These are phyloP conservation scores for Holtermannia corniformis DNA, from an alignment of 768 basidiomycete species.

Conservation along the genomic window DNA sequence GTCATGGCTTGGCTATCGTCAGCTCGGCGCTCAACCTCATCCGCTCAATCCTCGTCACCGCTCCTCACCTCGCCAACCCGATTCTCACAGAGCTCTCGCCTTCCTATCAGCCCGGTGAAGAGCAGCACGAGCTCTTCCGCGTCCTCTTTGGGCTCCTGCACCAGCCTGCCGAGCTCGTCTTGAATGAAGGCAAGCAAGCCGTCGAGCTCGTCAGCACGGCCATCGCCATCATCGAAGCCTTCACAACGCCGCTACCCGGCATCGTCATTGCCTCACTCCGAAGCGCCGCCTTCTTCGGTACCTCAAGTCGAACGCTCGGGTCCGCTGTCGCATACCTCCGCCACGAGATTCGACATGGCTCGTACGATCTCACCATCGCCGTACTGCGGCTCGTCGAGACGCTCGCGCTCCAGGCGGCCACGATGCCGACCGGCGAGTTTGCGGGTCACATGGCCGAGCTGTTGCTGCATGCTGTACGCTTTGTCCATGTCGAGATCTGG, in stretches of 20 bases:
- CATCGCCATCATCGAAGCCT: constrained; percentile 67
- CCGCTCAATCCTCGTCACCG: background rate
- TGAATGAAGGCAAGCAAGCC: constrained; percentile 17
- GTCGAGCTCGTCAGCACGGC: constrained; percentile 54
- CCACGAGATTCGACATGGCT: constrained; percentile 63
- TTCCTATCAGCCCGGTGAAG: background rate
- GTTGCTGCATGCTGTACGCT: constrained; percentile 61
- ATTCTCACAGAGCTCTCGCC: background rate
- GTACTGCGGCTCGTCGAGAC: constrained; percentile 52
- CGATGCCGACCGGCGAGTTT: constrained; percentile 65
- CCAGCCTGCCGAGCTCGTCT: background rate
- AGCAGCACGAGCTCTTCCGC: background rate
- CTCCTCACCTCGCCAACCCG: background rate
- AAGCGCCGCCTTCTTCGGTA: constrained; percentile 56
- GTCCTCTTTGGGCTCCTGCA: background rate
- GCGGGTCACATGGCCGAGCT: constrained; percentile 71
- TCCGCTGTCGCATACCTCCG: constrained; percentile 49
- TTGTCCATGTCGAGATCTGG: constrained; percentile 83
- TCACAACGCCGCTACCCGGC: constrained; percentile 67
- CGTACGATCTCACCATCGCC: constrained; percentile 55
- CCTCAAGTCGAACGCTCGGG: constrained; percentile 13
- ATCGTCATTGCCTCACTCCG: constrained; percentile 83
- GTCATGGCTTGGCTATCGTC: background rate
- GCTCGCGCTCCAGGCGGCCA: constrained; percentile 63
- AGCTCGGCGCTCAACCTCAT: background rate